Conservation (phyloP, 768 basidiomycete genomes). For the Agaricus blazei region DNA sequence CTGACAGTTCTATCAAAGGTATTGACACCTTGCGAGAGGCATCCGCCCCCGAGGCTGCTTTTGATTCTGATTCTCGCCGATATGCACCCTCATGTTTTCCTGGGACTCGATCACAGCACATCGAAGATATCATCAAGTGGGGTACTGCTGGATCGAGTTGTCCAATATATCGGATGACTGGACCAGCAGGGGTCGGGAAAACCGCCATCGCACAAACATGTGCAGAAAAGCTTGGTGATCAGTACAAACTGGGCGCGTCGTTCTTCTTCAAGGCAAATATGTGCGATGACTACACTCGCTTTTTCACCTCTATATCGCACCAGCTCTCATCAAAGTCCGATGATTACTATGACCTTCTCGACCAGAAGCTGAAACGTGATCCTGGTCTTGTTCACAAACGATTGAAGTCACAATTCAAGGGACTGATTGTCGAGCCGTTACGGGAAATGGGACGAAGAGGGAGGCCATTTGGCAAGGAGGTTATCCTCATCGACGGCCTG, state of each 20-base stretch:
- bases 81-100: background rate
- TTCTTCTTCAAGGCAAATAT: slow-evolving; percentile 9
- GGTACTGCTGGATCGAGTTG: background rate
- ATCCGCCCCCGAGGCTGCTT: background rate
- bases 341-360: background rate
- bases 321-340: background rate
- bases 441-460: background rate
- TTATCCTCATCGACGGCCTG: background rate
- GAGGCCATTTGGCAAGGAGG: background rate
- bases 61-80: background rate
- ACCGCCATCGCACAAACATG: slow-evolving; percentile 2
- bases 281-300: background rate
- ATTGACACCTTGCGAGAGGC: background rate
- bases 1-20: background rate
- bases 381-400: background rate
- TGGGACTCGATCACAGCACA: background rate
- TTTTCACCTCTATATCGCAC: slow-evolving; percentile 5
- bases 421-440: background rate
- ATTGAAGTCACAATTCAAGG: background rate
- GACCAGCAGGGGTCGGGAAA: slow-evolving; percentile 1
- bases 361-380: background rate
- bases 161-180: background rate
- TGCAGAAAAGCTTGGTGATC: background rate
- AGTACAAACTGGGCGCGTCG: background rate
- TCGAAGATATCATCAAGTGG: background rate